Evolutionary conservation across 495 filamentous ascomycete genomes (phyloP).

Genomic region (Aspergillus funiculosus): DNA sequence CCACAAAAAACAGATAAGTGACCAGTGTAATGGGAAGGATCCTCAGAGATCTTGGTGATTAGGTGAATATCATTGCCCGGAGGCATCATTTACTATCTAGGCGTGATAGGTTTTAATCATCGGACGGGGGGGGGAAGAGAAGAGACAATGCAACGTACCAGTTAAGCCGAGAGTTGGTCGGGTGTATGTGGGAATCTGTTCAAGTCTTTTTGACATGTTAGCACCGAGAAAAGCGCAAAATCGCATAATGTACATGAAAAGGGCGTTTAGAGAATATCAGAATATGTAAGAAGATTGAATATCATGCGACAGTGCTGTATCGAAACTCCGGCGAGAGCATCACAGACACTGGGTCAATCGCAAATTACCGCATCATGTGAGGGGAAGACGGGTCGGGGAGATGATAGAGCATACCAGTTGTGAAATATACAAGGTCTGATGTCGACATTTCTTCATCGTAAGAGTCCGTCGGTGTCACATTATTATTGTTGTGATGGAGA

Average conservation of each 20-base stretch:
- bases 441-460: background rate
- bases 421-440: background rate
- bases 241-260: slow-evolving; percentile 15
- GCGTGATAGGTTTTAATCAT: slow-evolving; percentile 70
- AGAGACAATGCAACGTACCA: slow-evolving; percentile 16
- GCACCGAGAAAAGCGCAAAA: slow-evolving; percentile 13
- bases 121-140: slow-evolving; percentile 31
- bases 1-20: slow-evolving; percentile 17
- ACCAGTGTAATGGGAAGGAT: slow-evolving; percentile 19
- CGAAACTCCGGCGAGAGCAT: slow-evolving; percentile 79
- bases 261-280: slow-evolving; percentile 50
- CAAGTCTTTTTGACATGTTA: slow-evolving; percentile 27
- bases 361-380: slow-evolving; percentile 95
- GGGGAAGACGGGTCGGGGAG: background rate
- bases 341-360: slow-evolving; percentile 82
- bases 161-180: background rate
- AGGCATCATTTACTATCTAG: slow-evolving; percentile 84
- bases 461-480: background rate
- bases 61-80: slow-evolving; percentile 56
- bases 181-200: background rate
- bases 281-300: slow-evolving; percentile 98
- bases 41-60: slow-evolving; percentile 88
- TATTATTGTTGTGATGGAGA: too few relatives aligned
- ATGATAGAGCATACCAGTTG: slow-evolving; percentile 25
- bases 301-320: slow-evolving; percentile 71